phyloP scores from a whole-genome alignment of 331 rosid species.

The Erythrophleum ivorense region DNA sequence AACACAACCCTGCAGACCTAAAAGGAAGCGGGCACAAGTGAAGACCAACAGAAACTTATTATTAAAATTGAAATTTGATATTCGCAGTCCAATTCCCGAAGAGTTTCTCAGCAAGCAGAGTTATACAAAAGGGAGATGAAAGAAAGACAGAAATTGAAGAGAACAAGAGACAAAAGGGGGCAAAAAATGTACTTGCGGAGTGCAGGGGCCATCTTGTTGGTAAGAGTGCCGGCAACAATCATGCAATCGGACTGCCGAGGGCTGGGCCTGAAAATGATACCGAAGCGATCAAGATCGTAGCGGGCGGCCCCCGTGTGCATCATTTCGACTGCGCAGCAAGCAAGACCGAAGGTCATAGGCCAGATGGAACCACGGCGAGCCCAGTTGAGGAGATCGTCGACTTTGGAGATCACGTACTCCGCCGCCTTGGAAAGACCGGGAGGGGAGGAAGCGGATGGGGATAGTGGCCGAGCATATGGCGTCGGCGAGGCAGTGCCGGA shows the following conservation, averaged over 20 bases:
- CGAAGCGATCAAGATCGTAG: slow-evolving; percentile 95
- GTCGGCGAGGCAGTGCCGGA: slow-evolving; percentile 52
- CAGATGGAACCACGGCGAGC: slow-evolving; percentile 65
- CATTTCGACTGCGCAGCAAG: slow-evolving; percentile 99
- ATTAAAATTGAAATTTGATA: background rate
- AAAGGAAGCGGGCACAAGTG: background rate
- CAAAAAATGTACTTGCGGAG: slow-evolving; percentile 61
- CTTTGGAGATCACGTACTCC: slow-evolving; percentile 78
- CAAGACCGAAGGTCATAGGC: slow-evolving; percentile 96
- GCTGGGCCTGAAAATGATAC: slow-evolving; percentile 94
- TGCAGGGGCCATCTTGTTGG: slow-evolving; percentile 87
- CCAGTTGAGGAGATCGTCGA: slow-evolving; percentile 82
- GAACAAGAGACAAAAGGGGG: background rate
- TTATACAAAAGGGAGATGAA: background rate
- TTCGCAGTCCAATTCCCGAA: background rate
- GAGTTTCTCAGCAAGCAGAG: background rate
- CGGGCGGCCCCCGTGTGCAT: slow-evolving; percentile 98
- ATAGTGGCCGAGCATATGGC: slow-evolving; percentile 51
- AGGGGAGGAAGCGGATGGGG: slow-evolving; percentile 55
- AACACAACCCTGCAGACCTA: background rate
- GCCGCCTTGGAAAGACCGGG: slow-evolving; percentile 73
- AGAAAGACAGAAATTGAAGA: background rate
- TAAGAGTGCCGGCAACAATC: slow-evolving; percentile 97
- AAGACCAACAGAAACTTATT: background rate
- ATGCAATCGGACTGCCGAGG: slow-evolving; percentile 97